Conservation (phyloP, 345 rosid genomes). For the Draba incana region DNA sequence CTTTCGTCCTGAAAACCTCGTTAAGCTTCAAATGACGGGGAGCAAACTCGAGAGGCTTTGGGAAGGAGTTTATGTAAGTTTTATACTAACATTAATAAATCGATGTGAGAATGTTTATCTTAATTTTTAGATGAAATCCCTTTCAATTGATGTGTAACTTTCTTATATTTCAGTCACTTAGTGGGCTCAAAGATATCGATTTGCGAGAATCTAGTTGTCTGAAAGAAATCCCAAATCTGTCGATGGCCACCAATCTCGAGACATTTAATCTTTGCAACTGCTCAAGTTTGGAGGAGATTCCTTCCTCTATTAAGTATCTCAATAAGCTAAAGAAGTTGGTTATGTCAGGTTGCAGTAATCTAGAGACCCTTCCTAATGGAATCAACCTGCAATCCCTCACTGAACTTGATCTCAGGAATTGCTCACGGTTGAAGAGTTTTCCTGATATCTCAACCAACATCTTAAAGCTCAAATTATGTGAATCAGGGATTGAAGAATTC, state of each 20-base stretch:
- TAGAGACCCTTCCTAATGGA: constrained; percentile 9
- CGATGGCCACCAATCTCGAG: too few species aligned
- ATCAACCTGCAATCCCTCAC: too few species aligned
- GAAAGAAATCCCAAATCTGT: too few species aligned
- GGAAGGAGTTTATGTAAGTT: constrained; percentile 27
- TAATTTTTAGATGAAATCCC: too few species aligned
- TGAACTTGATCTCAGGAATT: neutral
- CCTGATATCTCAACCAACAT: constrained; percentile 17
- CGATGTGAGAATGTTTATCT: too few species aligned
- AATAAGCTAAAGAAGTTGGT: neutral
- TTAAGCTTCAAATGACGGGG: neutral
- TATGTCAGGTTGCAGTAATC: neutral
- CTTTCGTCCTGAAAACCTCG: constrained; percentile 1
- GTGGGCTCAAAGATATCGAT: too few species aligned
- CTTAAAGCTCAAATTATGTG: neutral
- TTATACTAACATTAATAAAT: too few species aligned
- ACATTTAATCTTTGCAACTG: too few species aligned
- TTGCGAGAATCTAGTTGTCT: too few species aligned
- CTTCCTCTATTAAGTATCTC: neutral
- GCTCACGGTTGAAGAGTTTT: neutral
- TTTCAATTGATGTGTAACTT: too few species aligned
- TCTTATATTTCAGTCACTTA: too few species aligned
- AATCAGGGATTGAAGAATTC: too few species aligned
- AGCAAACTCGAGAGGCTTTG: constrained; percentile 29
- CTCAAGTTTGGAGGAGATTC: constrained; percentile 1